These are phyloP conservation scores for Flammula alnicola DNA, from an alignment of 1,284 basidiomycete species.

Conservation along the genomic window DNA sequence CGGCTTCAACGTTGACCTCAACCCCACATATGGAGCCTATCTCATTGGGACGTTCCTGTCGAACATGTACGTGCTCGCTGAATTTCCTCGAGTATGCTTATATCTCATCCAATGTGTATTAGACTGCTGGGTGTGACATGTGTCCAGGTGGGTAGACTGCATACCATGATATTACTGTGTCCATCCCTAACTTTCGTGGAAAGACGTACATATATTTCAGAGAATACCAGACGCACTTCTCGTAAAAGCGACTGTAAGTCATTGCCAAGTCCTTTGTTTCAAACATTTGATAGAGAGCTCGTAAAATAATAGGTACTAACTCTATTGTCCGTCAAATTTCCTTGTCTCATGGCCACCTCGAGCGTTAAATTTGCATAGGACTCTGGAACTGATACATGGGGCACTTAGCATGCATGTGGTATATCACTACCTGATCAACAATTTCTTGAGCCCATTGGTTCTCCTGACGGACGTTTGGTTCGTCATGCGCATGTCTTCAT, in stretches of 20 bases:
- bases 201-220: slow-evolving; percentile 10
- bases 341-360: too few relatives aligned
- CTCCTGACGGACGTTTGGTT: not conserved
- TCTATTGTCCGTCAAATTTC: too few relatives aligned
- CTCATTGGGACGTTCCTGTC: slow-evolving; percentile 12
- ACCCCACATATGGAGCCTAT: slow-evolving; percentile 6
- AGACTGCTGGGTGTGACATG: slow-evolving; percentile 6
- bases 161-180: not conserved
- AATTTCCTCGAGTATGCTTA: too few relatives aligned
- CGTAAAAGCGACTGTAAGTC: not conserved
- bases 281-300: too few relatives aligned
- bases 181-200: not conserved
- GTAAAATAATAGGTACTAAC: not conserved
- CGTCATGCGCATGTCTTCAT: too few relatives aligned
- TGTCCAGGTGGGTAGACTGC: not conserved
- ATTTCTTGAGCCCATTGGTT: not conserved
- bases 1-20: slow-evolving; percentile 1
- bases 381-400: slow-evolving; percentile 4
- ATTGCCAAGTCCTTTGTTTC: not conserved
- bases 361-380: too few relatives aligned
- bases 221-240: slow-evolving; percentile 1
- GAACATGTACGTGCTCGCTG: slow-evolving; percentile 2
- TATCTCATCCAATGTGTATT: not conserved
- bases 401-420: slow-evolving; percentile 7
- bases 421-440: slow-evolving; percentile 3